These are phyloP conservation scores for Volutella citrinella DNA, from an alignment of 2,329 filamentous ascomycete genomes.

Conservation along the genomic window DNA sequence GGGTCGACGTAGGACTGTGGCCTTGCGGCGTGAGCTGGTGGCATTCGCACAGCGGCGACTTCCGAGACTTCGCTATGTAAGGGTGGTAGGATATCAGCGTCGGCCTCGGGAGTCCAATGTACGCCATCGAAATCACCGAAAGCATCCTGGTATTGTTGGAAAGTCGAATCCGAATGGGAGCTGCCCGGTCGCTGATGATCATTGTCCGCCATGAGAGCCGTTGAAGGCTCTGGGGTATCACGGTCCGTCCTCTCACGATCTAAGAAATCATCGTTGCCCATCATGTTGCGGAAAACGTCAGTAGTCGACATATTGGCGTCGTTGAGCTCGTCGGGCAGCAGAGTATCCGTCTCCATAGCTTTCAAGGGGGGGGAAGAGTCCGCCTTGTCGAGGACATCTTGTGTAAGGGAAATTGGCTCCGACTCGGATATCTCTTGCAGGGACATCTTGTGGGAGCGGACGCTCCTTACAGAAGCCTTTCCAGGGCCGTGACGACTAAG, in stretches of 20 bases:
- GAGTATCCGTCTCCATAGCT: constrained; percentile 37
- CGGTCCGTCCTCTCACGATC: constrained; percentile 8
- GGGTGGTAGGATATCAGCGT: constrained; percentile 23
- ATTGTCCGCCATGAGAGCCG: constrained; percentile 12
- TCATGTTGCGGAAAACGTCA: constrained; percentile 33
- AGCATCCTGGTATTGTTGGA: constrained; percentile 62
- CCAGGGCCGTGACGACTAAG: constrained; percentile 52
- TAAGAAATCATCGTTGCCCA: constrained; percentile 24
- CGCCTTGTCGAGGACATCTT: constrained; percentile 52
- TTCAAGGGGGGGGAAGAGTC: constrained; percentile 40
- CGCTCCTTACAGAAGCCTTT: constrained; percentile 51
- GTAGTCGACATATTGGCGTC: constrained; percentile 28
- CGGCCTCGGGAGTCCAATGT: constrained; percentile 61
- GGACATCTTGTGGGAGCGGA: constrained; percentile 47
- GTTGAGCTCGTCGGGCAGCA: constrained; percentile 35
- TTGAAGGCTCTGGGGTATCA: constrained; percentile 9
- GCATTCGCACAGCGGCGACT: constrained; percentile 19
- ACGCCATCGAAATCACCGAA: constrained; percentile 83
- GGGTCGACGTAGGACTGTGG: constrained; percentile 62
- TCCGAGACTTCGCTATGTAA: constrained; percentile 12
- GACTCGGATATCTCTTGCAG: constrained; percentile 57
- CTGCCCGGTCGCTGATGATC: constrained; percentile 35
- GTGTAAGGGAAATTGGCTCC: constrained; percentile 49
- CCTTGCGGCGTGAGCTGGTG: constrained; percentile 28
- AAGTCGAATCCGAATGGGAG: constrained; percentile 57